Base-by-base conservation (phyloP, 202 grass and related monocot genomes). In the Setaria italica region DNA sequence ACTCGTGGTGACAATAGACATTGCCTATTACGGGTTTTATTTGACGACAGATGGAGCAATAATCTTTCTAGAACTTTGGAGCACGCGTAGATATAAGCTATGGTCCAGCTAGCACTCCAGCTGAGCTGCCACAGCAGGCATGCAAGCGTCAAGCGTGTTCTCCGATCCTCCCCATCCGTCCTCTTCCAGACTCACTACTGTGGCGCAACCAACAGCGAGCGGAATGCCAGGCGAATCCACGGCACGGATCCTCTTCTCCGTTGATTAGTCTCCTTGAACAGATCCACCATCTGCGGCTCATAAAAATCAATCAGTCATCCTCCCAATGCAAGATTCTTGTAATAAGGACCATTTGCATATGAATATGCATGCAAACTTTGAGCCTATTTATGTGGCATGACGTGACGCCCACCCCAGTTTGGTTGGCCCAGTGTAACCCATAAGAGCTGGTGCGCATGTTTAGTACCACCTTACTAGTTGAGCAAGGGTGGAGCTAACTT, bases 161-260 rank as follows among this genome's bases (percentile, higher is more conserved):
- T 58, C 55, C 19, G 55, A 21, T 58, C 55, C 20, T 58, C 20
- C n/a, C 56, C 57, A 29, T 29, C 12, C 57, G n/a, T 60, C 57
- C 34, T 82, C 16, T 10, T 7, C 30, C 67, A 25, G 25, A 25
- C 25, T 25, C 25, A 25, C 25, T 25, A 82, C 72, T 82, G 72
- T 77, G 66, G 34, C 54, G 55, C 11, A 70, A 72, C 56, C 56
- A 73, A 77, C 74, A 62, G 66, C 29, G n/a, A 15, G 0, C 33
- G 74, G 37, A 13, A 7, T 88, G 74, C 64, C 74, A 48, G 46
- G 17, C 12, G 14, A 80, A 80, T 84, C 49, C 59, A 74, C 30
- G 75, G 76, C 81, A 84, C 13, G 20, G 80, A 80, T 89, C 82
- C 51, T 59, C 39, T 85, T 80, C 50, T 53, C 76, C 76, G 69